These are phyloP conservation scores for Boletus vermiculosoides DNA, from an alignment of 768 basidiomycete species.

Conservation along the genomic window DNA sequence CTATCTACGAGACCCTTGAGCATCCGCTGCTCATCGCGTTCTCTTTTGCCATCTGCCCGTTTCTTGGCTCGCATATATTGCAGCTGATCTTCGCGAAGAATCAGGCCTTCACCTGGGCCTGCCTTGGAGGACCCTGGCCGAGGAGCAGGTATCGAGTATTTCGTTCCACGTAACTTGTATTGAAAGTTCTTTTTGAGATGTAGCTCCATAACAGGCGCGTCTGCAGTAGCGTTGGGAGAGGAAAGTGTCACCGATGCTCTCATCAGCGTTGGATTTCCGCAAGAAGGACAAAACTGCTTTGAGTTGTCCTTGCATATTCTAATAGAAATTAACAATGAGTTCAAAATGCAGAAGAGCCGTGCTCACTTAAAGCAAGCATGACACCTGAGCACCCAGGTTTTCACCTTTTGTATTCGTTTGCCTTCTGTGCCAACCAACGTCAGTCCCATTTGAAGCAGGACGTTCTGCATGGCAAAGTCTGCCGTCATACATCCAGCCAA, in stretches of 20 bases:
- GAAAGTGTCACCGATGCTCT: slow-evolving; percentile 89
- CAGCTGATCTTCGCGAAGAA: slow-evolving; percentile 89
- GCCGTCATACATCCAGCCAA: slow-evolving; percentile 93
- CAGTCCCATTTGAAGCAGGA: slow-evolving; percentile 90
- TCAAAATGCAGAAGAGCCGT: not conserved
- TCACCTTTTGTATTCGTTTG: slow-evolving; percentile 84
- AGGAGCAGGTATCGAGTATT: slow-evolving; percentile 88
- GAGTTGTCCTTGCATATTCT: slow-evolving; percentile 95
- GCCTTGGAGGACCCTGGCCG: slow-evolving; percentile 86
- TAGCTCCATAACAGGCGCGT: slow-evolving; percentile 72
- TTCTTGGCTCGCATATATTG: slow-evolving; percentile 85
- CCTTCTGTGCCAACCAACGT: slow-evolving; percentile 89
- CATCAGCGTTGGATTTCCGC: slow-evolving; percentile 88
- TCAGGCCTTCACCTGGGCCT: slow-evolving; percentile 76
- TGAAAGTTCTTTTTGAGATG: slow-evolving; percentile 97
- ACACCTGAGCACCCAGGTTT: slow-evolving; percentile 94
- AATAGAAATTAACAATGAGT: slow-evolving; percentile 3
- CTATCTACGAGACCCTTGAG: slow-evolving; percentile 58
- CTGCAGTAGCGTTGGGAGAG: slow-evolving; percentile 56
- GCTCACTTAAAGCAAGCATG: slow-evolving; percentile 99
- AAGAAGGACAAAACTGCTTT: slow-evolving; percentile 96
- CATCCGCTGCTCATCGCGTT: slow-evolving; percentile 71
- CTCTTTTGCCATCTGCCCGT: slow-evolving; percentile 65
- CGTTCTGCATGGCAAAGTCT: slow-evolving; percentile 99
- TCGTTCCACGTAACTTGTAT: slow-evolving; percentile 86